A percentile compares a stretch with the other conserved stretches of the same genome.
phyloP scores from a whole-genome alignment of 352 stramenopile species.

The Phytophthora pistaciae region DNA sequence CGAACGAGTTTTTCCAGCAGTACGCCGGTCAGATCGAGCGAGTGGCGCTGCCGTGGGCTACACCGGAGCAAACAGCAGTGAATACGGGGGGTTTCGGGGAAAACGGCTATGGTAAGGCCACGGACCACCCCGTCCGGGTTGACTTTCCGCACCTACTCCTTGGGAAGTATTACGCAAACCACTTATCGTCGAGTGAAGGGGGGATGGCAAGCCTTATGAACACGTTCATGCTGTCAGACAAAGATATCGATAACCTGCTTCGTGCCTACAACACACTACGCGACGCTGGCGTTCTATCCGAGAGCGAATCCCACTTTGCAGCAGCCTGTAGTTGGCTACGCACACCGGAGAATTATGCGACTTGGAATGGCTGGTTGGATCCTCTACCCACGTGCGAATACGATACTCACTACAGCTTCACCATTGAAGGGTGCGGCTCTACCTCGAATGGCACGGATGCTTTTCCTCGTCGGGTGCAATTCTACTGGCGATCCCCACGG shows the following conservation, averaged over 20 bases:
- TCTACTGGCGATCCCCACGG: slow-evolving; percentile 45
- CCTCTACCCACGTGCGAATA: slow-evolving; percentile 46
- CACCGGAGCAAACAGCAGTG: slow-evolving; percentile 26
- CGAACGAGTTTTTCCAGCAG: slow-evolving; percentile 48
- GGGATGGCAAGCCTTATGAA: slow-evolving; percentile 29
- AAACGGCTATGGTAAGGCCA: slow-evolving; percentile 53
- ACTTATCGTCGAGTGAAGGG: slow-evolving; percentile 26
- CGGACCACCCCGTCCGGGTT: slow-evolving; percentile 46
- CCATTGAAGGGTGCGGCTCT: slow-evolving; percentile 33
- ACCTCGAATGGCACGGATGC: slow-evolving; percentile 12
- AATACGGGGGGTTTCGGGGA: slow-evolving; percentile 53
- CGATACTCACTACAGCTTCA: slow-evolving; percentile 42
- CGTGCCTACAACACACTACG: slow-evolving; percentile 12
- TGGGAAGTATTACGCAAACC: slow-evolving; percentile 41
- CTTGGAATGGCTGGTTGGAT: slow-evolving; percentile 53
- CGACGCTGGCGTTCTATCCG: slow-evolving; percentile 11
- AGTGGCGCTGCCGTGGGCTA: slow-evolving; percentile 47
- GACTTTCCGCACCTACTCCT: slow-evolving; percentile 51
- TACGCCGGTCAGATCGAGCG: slow-evolving; percentile 39
- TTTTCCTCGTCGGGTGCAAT: slow-evolving; percentile 39
- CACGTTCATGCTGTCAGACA: slow-evolving; percentile 26
- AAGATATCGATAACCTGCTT: slow-evolving; percentile 32
- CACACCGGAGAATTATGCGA: slow-evolving; percentile 40
- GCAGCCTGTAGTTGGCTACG: slow-evolving; percentile 55
- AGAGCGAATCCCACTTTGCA: slow-evolving; percentile 37